Evolutionary conservation across 2,329 filamentous ascomycete species (phyloP).

Genomic region (Verticillium isaacii): DNA sequence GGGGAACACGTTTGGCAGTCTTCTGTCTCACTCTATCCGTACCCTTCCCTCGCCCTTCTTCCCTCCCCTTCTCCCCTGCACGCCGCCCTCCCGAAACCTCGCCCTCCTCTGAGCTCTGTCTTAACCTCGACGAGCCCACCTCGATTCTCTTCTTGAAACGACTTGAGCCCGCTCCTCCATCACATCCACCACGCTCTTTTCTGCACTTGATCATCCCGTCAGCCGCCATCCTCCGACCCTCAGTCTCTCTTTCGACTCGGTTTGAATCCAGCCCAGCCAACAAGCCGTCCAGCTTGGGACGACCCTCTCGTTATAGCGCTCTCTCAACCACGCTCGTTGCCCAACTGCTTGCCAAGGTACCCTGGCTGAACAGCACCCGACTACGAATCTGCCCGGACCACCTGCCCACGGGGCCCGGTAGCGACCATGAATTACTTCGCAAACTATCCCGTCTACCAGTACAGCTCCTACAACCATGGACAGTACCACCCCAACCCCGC

Average conservation of each 20-base stretch:
- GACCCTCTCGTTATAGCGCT: background rate
- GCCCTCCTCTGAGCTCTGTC: background rate
- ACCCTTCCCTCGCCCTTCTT: conserved; percentile 1
- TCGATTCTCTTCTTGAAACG: background rate
- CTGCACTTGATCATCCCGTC: conserved; percentile 14
- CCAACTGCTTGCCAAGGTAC: background rate
- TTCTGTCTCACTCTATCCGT: conserved; percentile 2
- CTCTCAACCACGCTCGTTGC: background rate
- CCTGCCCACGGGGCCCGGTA: background rate
- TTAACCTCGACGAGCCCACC: background rate
- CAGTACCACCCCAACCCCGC: conserved; percentile 2
- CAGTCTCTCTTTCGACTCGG: conserved; percentile 13
- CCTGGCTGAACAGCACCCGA: background rate
- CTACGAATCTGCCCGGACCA: background rate
- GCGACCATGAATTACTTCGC: conserved; percentile 9
- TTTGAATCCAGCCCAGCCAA: background rate
- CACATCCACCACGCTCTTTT: conserved; percentile 21
- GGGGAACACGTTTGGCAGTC: conserved; percentile 1
- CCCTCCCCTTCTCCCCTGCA: background rate
- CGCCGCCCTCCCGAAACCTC: conserved; percentile 1
- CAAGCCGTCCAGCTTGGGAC: background rate
- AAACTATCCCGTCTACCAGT: conserved; percentile 9
- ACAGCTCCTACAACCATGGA: conserved; percentile 5
- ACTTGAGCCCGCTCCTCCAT: conserved; percentile 13
- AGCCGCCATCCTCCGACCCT: conserved; percentile 9